Evolutionary conservation across 805 yeast species (phyloP).

Genomic region (Saturnispora sekii): DNA sequence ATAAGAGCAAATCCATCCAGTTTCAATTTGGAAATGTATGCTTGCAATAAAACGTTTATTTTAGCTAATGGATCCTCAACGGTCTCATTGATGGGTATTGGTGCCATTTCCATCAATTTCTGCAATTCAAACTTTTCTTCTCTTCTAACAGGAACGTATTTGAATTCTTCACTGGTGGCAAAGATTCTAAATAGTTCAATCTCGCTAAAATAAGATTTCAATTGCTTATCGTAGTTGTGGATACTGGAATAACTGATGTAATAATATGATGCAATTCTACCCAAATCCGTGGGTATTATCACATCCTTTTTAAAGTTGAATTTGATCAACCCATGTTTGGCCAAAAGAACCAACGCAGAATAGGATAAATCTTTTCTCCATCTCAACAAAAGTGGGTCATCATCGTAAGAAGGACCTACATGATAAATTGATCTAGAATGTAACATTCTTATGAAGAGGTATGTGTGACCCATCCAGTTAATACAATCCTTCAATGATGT

Average conservation of each 20-base stretch:
- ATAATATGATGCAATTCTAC: conserved; percentile 76
- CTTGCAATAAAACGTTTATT: conserved; percentile 69
- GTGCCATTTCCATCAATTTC: conserved; percentile 62
- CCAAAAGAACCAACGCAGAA: conserved; percentile 58
- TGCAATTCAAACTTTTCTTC: conserved; percentile 74
- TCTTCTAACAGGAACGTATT: conserved; percentile 69
- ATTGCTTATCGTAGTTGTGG: conserved; percentile 48
- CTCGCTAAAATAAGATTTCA: conserved; percentile 56
- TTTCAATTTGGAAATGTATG: conserved; percentile 68
- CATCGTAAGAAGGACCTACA: conserved; percentile 55
- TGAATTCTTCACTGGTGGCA: conserved; percentile 77
- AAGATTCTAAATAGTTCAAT: conserved; percentile 73
- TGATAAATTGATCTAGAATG: conserved; percentile 65
- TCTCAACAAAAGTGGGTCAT: conserved; percentile 38
- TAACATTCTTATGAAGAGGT: conserved; percentile 70
- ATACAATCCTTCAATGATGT: conserved; percentile 54
- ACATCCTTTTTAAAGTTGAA: conserved; percentile 44
- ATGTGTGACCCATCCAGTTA: conserved; percentile 72
- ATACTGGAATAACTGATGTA: conserved; percentile 74
- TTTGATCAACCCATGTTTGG: conserved; percentile 44
- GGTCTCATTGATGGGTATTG: conserved; percentile 75
- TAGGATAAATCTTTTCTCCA: conserved; percentile 63
- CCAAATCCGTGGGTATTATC: conserved; percentile 57
- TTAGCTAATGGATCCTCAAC: conserved; percentile 68
- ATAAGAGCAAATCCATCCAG: conserved; percentile 84